Percentiles rank a stretch among this genome's conserved stretches.
These are phyloP conservation scores for Rhizopogon sp. DNA, from an alignment of 768 basidiomycete genomes.

Conservation along the genomic window DNA sequence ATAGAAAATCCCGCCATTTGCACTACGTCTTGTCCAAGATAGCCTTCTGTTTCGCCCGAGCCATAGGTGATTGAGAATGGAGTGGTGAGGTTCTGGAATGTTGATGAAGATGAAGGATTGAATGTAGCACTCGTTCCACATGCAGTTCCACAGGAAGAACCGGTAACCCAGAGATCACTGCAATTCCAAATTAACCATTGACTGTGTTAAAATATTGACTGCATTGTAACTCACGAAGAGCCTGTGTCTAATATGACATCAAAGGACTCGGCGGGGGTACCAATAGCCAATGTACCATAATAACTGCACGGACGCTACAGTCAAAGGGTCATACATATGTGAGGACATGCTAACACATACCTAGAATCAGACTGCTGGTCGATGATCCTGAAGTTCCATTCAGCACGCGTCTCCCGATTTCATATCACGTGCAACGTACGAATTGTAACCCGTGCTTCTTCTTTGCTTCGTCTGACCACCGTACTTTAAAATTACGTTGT, in stretches of 20 bases:
- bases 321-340: background rate
- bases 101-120: conserved; percentile 29
- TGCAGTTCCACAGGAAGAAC: conserved; percentile 23
- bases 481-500: conserved; percentile 43
- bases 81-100: conserved; percentile 30
- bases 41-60: conserved; percentile 44
- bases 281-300: conserved; percentile 35
- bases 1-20: conserved; percentile 49
- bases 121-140: conserved; percentile 28
- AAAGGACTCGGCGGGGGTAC: conserved; percentile 42
- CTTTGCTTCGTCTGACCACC: conserved; percentile 25
- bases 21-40: conserved; percentile 38
- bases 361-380: conserved; percentile 66
- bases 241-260: conserved; percentile 52
- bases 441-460: conserved; percentile 46
- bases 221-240: conserved; percentile 24
- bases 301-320: conserved; percentile 19
- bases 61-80: conserved; percentile 44
- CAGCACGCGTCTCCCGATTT: background rate
- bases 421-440: conserved; percentile 30
- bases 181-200: conserved; percentile 19
- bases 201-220: background rate
- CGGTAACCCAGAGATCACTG: conserved; percentile 49
- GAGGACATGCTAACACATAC: conserved; percentile 26
- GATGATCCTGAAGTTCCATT: conserved; percentile 39